Percentiles rank a stretch among this genome's conserved stretches.
These are phyloP conservation scores for Penicillium soppii DNA, from an alignment of 495 filamentous ascomycete species.

Conservation along the genomic window DNA sequence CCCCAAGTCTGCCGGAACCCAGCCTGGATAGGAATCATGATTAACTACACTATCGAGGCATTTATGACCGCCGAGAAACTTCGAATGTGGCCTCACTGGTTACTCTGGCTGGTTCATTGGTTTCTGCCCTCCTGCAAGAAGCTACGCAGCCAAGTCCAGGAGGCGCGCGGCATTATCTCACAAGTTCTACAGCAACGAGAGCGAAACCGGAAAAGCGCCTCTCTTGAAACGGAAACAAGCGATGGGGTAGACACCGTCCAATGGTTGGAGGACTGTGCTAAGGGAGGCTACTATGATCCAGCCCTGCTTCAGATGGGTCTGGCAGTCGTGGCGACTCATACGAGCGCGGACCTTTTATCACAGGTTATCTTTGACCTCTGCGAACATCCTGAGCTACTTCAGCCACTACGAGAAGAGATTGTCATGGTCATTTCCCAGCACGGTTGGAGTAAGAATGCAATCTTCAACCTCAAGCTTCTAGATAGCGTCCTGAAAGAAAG, in stretches of 20 bases:
- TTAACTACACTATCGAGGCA: background rate
- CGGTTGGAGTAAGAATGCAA: conserved; percentile 36
- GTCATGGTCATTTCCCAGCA: conserved; percentile 31
- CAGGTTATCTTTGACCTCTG: conserved; percentile 39
- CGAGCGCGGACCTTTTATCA: background rate
- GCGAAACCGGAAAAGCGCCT: too few species aligned
- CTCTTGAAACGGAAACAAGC: background rate
- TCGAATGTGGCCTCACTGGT: background rate
- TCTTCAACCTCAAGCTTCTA: conserved; percentile 45
- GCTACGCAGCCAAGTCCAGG: background rate
- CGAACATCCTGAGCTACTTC: conserved; percentile 28
- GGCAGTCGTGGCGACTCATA: background rate
- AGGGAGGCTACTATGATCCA: background rate
- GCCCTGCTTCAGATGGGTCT: background rate
- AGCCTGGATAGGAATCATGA: background rate
- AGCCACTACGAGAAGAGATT: conserved; percentile 40
- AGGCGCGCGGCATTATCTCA: background rate
- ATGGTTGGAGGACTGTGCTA: background rate
- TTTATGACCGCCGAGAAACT: background rate
- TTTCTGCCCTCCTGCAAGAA: background rate
- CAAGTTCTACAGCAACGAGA: background rate
- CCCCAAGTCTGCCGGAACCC: background rate
- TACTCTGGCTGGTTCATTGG: background rate
- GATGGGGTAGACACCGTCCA: background rate
- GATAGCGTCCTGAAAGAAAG: conserved; percentile 49